These are phyloP conservation scores for Aspergillus affinis DNA, from an alignment of 495 filamentous ascomycete species.

Conservation along the genomic window DNA sequence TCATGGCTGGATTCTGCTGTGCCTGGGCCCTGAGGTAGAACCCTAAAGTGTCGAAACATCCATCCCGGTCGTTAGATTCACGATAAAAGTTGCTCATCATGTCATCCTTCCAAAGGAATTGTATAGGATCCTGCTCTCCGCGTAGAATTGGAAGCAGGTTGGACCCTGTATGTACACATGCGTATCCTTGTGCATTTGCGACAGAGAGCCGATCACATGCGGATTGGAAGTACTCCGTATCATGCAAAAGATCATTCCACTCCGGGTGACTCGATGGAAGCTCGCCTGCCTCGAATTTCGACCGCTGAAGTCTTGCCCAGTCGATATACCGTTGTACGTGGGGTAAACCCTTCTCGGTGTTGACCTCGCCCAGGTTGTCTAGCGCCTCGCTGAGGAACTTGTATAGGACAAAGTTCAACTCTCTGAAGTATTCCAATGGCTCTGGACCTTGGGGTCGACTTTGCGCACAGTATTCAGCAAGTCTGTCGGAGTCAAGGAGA, in stretches of 20 bases:
- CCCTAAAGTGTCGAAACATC: too few relatives aligned
- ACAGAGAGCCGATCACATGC: neutral
- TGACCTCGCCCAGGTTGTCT: neutral
- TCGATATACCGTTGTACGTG: slow-evolving; percentile 11
- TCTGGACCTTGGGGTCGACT: neutral
- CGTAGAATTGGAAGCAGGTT: too few relatives aligned
- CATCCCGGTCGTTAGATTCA: too few relatives aligned
- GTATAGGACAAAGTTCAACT: slow-evolving; percentile 10
- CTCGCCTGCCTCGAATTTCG: slow-evolving; percentile 7
- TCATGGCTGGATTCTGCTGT: neutral
- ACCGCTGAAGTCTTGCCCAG: slow-evolving; percentile 9
- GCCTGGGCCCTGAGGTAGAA: too few relatives aligned
- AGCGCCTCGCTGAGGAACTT: slow-evolving; percentile 5
- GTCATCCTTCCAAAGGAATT: too few relatives aligned
- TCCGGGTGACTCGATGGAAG: slow-evolving; percentile 8
- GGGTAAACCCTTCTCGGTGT: slow-evolving; percentile 1
- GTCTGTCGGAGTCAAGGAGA: neutral
- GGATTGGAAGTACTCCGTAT: neutral
- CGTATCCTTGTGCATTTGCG: neutral
- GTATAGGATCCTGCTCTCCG: too few relatives aligned
- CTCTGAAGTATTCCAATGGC: neutral
- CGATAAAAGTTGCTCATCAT: too few relatives aligned
- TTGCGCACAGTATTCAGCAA: slow-evolving; percentile 6
- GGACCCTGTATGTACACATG: too few relatives aligned
- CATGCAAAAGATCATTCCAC: slow-evolving; percentile 1